A percentile compares a stretch with the other conserved stretches of the same genome.
Evolutionary conservation across 106 monocot genomes (phyloP).

Genomic region (Dioscorea dumetorum): DNA sequence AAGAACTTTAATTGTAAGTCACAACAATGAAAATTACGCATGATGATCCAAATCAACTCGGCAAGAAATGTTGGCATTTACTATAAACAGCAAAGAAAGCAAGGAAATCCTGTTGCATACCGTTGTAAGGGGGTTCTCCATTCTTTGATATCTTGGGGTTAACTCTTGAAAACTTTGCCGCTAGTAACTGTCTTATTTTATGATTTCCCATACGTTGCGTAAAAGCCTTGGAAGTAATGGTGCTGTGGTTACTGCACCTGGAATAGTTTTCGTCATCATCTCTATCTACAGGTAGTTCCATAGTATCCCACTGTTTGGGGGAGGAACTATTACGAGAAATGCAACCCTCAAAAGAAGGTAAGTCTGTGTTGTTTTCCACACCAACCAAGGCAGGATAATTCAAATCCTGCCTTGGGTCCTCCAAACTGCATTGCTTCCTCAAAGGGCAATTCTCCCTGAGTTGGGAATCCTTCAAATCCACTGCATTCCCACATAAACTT

Average conservation of each 20-base stretch:
- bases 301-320: constrained; percentile 1
- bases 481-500: constrained; percentile 49
- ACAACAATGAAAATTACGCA: not conserved
- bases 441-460: not conserved
- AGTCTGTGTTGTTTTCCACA: constrained; percentile 72
- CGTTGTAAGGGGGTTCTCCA: constrained; percentile 22
- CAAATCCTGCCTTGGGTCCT: constrained; percentile 42
- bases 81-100: not conserved
- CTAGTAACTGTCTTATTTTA: constrained; percentile 51
- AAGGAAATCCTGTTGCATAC: constrained; percentile 2
- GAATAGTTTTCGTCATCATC: constrained; percentile 86
- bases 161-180: constrained; percentile 54
- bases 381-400: constrained; percentile 56
- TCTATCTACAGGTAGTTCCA: constrained; percentile 25
- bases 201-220: constrained; percentile 41
- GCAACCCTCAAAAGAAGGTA: constrained; percentile 16
- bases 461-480: not conserved
- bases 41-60: not conserved
- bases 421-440: constrained; percentile 13
- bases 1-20: not conserved
- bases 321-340: constrained; percentile 28
- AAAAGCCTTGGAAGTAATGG: constrained; percentile 19
- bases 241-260: constrained; percentile 48
- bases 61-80: not conserved
- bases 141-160: constrained; percentile 24